Percentiles rank a stretch among this genome's conserved stretches.
These are phyloP conservation scores for Cyberlindnera mycetangii DNA, from an alignment of 805 yeast genomes.

Conservation along the genomic window DNA sequence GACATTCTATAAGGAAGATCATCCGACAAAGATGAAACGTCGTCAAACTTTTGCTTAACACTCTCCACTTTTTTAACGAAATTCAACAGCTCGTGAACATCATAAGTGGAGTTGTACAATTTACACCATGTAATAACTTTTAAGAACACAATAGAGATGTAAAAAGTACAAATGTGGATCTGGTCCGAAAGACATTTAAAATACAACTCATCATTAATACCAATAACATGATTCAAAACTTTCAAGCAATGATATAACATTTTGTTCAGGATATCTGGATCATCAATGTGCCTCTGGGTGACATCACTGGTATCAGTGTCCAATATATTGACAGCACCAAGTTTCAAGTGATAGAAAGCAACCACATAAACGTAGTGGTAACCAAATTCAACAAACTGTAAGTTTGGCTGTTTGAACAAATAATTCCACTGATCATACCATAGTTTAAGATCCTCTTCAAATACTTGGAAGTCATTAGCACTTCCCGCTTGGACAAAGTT, in stretches of 20 bases:
- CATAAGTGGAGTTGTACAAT: slow-evolving; percentile 21
- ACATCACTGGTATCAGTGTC: slow-evolving; percentile 16
- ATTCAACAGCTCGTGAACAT: slow-evolving; percentile 16
- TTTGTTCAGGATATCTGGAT: slow-evolving; percentile 24
- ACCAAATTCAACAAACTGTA: slow-evolving; percentile 72
- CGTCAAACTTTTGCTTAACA: slow-evolving; percentile 17
- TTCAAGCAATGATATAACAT: slow-evolving; percentile 27
- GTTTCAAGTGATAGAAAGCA: slow-evolving; percentile 41
- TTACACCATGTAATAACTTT: slow-evolving; percentile 26
- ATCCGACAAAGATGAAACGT: slow-evolving; percentile 15
- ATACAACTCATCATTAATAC: slow-evolving; percentile 41
- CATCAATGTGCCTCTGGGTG: slow-evolving; percentile 16
- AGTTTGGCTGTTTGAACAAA: slow-evolving; percentile 63
- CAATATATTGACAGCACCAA: slow-evolving; percentile 15
- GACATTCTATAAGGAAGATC: slow-evolving; percentile 25
- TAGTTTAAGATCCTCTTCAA: slow-evolving; percentile 44
- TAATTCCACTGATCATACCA: slow-evolving; percentile 75
- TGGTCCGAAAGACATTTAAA: slow-evolving; percentile 74
- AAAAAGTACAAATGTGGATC: slow-evolving; percentile 43
- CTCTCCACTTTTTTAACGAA: slow-evolving; percentile 22
- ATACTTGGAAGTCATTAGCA: slow-evolving; percentile 30
- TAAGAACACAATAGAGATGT: slow-evolving; percentile 23
- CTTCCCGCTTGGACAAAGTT: slow-evolving; percentile 47
- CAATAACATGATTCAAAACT: slow-evolving; percentile 28
- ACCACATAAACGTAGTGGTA: slow-evolving; percentile 59